Evolutionary conservation across 1,284 basidiomycete species (phyloP), one percentile per base, ranked within the genome.

Genomic region (Moesziomyces parantarcticus): DNA sequence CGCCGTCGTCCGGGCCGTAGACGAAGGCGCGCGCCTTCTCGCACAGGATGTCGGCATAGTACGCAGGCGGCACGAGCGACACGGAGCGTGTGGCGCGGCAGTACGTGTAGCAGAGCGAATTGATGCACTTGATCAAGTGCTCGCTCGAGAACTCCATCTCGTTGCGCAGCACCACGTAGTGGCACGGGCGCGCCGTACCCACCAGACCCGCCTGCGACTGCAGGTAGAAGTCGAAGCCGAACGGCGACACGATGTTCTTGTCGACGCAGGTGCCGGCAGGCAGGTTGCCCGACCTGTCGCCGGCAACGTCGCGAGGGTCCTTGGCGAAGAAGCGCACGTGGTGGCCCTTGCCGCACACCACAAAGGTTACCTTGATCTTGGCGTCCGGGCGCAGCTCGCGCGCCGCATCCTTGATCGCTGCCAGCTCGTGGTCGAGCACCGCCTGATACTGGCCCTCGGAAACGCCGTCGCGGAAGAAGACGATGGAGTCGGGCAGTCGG

Each of bases 401-500:
- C 20, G 58, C 76, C 16, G 43, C 82, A 53, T 72, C 61, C 49
- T 84, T 77, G 58, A 87, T 81, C 1, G 84, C 83, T 8, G 76
- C 51, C 13, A 85, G 76, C 69, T 86, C 86, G 9, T 72, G 75
- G 63, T 85, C 75, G 11, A 85, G 84, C 52, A 85, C 85, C 26
- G 83, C 76, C 16, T 81, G 76, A 63, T 84, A 86, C 71, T 87
- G 86, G 0, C 86, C 86, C 58, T 87, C 86, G 14, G 83, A 84
- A 0, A 87, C 85, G 50, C 86, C 86, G 63, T 87, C 86, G 48
- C 86, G 84, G 82, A 86, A 86, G 75, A 86, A 83, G 53, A 86
- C 81, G 40, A 85, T 71, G 71, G 79, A 83, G 14, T 79, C 60
- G 0, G 86, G 84, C 18, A 84, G 74, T n/a, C 63, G 63, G 46